Evolutionary conservation across 2,329 filamentous ascomycete genomes (phyloP).

Genomic region (Rutstroemia sp.): DNA sequence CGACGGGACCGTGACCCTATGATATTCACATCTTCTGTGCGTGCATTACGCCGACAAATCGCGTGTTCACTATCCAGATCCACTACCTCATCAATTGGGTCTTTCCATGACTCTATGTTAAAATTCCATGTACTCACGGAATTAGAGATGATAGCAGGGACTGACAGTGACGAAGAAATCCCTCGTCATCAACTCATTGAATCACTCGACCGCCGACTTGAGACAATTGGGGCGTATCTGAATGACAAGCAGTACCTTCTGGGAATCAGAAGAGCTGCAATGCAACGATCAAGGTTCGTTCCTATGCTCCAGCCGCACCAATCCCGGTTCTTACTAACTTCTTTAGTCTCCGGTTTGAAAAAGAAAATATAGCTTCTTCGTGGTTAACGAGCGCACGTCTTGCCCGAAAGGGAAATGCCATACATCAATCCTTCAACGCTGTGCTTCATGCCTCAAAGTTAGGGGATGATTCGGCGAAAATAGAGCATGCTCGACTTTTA

Average conservation of each 20-base stretch:
- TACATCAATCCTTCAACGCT: conserved; percentile 86
- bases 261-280: conserved; percentile 75
- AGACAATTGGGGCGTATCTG: conserved; percentile 80
- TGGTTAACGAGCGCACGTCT: conserved; percentile 84
- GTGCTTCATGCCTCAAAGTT: conserved; percentile 82
- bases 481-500: conserved; percentile 86
- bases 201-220: conserved; percentile 68
- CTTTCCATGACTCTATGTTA: conserved; percentile 77
- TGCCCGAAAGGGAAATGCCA: conserved; percentile 76
- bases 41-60: conserved; percentile 60
- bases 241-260: conserved; percentile 92
- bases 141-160: conserved; percentile 64
- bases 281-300: conserved; percentile 66
- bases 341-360: conserved; percentile 45
- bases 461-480: conserved; percentile 79
- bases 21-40: conserved; percentile 50
- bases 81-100: conserved; percentile 71
- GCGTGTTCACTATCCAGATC: conserved; percentile 69
- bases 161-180: conserved; percentile 30
- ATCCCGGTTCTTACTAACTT: conserved; percentile 24
- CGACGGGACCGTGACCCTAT: conserved; percentile 41
- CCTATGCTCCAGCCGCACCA: conserved; percentile 10
- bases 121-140: conserved; percentile 85
- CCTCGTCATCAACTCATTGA: conserved; percentile 38
- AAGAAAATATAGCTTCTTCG: conserved; percentile 69